phyloP scores from a whole-genome alignment of 345 rosid species.

The Kernera saxatilis region DNA sequence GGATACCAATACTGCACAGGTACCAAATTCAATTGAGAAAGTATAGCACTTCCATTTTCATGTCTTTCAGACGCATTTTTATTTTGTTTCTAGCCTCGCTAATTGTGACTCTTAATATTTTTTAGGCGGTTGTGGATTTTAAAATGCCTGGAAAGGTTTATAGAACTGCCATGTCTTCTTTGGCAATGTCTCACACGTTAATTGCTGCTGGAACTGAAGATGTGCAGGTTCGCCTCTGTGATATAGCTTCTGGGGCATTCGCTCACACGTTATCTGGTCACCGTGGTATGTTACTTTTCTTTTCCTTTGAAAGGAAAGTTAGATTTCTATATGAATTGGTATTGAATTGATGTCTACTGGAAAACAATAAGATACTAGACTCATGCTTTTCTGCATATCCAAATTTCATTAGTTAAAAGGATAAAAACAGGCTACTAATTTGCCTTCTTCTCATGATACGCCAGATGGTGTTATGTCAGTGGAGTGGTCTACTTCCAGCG shows the following conservation, averaged over 20 bases:
- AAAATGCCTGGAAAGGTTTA: conserved; percentile 97
- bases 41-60: not conserved
- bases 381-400: not conserved
- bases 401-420: not conserved
- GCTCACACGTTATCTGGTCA: conserved; percentile 93
- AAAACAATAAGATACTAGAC: conserved; percentile 6
- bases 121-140: conserved; percentile 71
- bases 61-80: not conserved
- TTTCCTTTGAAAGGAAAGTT: not conserved
- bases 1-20: conserved; percentile 92
- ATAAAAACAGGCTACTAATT: not conserved
- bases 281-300: conserved; percentile 52
- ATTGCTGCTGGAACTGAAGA: conserved; percentile 95
- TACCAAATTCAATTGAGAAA: not conserved
- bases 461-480: conserved; percentile 90
- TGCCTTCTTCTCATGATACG: conserved; percentile 24
- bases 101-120: not conserved
- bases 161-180: conserved; percentile 80
- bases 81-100: not conserved
- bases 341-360: not conserved
- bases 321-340: not conserved
- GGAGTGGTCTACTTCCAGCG: conserved; percentile 94
- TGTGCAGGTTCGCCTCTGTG: conserved; percentile 96
- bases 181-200: conserved; percentile 83
- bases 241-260: conserved; percentile 87